Evolutionary conservation across 1,284 basidiomycete genomes (phyloP), one percentile per base, ranked within the genome.

Genomic region (Vanrija sp.): DNA sequence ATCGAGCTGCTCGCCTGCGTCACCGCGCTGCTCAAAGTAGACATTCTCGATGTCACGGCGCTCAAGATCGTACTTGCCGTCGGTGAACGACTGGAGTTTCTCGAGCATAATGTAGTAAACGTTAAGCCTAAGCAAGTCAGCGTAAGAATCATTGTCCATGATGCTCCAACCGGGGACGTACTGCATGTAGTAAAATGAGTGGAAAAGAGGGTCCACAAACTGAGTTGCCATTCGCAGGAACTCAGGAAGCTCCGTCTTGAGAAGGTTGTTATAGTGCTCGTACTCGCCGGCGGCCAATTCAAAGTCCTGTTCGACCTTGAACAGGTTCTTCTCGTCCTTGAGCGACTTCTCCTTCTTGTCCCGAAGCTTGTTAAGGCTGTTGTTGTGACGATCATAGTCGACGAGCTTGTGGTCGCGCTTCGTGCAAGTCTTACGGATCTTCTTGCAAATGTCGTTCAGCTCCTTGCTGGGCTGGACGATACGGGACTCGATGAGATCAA

Each of bases 101-200:
- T 98, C 95, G 58, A 95, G 82, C 71, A 96, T 85, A 57, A 95
- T 80, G 76, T 96, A 97, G 78, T 87, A 95, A 54, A 97, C 88
- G 76, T 97, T 97, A 65, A 95, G 79, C 76, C 88, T 94, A 57
- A 18, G 14, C 9, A 12, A 15, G 45, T 62, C 44, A 61, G 58
- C 53, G 43, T 28, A 8, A 10, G 10, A 26, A 61, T n/a, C 19
- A n/a, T 21, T 12, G 18, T 15, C 18, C n/a, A 15, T 5, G 21
- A 38, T 34, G 38, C 34, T 12, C 34, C 14, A 23, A 12, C 14
- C 34, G 5, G 0, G 23, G 42, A 85, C 90, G 68, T 65, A 93
- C 91, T 98, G 93, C 95, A 98, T 98, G 78, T 97, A 99, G 82
- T 91, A 99, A 82, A 95, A 94, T 23, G 91, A 95, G 71, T 97